Base-by-base conservation (phyloP, 2,329 filamentous ascomycete species). In the Seiridium unicorne region DNA sequence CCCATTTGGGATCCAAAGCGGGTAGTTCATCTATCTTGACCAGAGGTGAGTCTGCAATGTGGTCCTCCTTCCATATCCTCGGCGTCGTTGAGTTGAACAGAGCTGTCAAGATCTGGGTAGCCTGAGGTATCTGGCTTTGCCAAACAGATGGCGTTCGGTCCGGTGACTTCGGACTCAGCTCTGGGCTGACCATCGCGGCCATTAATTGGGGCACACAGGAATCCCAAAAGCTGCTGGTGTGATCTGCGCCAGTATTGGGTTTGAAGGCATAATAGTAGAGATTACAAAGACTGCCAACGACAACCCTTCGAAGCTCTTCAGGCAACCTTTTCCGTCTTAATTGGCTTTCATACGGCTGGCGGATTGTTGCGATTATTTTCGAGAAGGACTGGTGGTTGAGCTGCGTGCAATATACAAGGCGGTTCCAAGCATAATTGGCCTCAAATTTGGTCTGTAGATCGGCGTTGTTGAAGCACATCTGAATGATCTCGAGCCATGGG, bases 351-450 rank as follows among this genome's bases (percentile, higher is more conserved):
- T 93, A 82, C 0, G 92, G 91, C 61, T 89, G 86, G 60, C 84
- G 84, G 2, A 96, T 78, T 1, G 73, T 76, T 3, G 75, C 8
- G 66, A 76, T 55, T 67, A 89, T 84, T 51, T 83, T 86, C 35
- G 84, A 77, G 67, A 90, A 80, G 1, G 80, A 80, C 4, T 77
- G 76, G 26, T 86, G 82, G 64, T 89, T 87, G 0, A 88, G 83
- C 58, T 89, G 84, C 13, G 92, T 82, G 5, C 88, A 84, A 70
- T 89, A 96, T 26, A 95, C 84, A 49, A 97, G 86, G 57, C 91
- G 89, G 66, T 91, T 92, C 91, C 94, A 97, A 1, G 93, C 93
- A 59, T 88, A 79, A 68, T 94, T 92, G 31, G 93, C 91, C 68
- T 96, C 88, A 11, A 86, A 80, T 67, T 89, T 92, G 49, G 89